Evolutionary conservation across 345 rosid species (phyloP), one percentile per base, ranked within the genome.

Genomic region (Aquilaria yunnanensis): DNA sequence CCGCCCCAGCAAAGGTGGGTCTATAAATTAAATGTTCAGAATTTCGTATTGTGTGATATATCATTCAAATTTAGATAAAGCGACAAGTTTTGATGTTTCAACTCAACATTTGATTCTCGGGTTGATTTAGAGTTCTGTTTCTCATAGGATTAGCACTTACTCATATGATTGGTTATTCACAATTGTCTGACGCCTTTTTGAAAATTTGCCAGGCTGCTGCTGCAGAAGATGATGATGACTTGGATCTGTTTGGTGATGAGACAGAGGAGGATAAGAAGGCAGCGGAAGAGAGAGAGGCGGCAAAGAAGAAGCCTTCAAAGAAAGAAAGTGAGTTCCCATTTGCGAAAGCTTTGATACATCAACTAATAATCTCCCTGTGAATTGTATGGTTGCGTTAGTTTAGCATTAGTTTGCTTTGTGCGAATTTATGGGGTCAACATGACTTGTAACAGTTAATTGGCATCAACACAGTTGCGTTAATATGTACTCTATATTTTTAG

Each of bases 221-320:
- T 37, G 88, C 69, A 7, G 96, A 76, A 1, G 97, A 86, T 12
- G 96, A 88, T 6, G 97, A 92, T 0, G 97, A 93, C 70, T 67
- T 93, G 73, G 96, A 93, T 82, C 94, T 90, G 16, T 93, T 93
- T 55, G 96, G 90, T 65, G 98, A 93, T 56, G 97, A 93, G 89
- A 93, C 96, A 0, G 98, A 90, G 72, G 97, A 90, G 61, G 98
- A 93, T 0, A 86, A 93, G 89, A 90, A 88, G 76, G 97, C 94
- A 43, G 90, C 90, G 0, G 97, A 88, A 69, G 89, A 79, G 82
- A 90, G 97, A 72, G 96, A 87, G 68, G 85, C 90, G 51, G 63
- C 96, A 64, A 89, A 89, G 66, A 90, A 86, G 73, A 57, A 77
- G 10, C 71, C 90, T 48, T 86, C 85, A 80, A 83, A 85, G 85